Evolutionary conservation across 2,329 filamentous ascomycete genomes (phyloP), one percentile per base, ranked within the genome.

Genomic region (Pseudofabraea citricarpa): DNA sequence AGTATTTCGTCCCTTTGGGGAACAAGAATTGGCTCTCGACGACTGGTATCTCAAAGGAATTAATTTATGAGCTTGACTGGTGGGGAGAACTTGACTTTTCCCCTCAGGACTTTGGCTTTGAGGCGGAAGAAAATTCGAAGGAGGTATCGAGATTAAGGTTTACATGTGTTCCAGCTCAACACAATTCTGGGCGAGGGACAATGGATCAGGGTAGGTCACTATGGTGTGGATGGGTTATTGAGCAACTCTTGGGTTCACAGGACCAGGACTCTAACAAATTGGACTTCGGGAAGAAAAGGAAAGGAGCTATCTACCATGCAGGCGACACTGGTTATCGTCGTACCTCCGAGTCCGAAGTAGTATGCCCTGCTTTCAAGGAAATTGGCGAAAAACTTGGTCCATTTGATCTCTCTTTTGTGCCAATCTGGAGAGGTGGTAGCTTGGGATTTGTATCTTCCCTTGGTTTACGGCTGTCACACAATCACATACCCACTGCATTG

Each of bases 51-150:
- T 50, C 75, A 1, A 84, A 87, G 46, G 43, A 46, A 3, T 27
- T 23, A 10, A 81, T 91, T 41, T 91, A 87, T 0, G 90, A 96
- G 67, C 65, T 95, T 55, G 90, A 96, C 66, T 96, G 90, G 90
- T 96, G 90, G 90, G 83, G 95, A 55, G 81, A 87, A 47, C 74
- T 79, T 9, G 81, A 90, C 33, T 65, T 94, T 16, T 78, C 69
- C 0, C 65, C 94, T 20, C 45, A 52, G 49, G 58, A 42, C 58
- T 49, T 48, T 52, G 58, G 45, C 43, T 49, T 13, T 37, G 40
- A 4, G 43, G 45, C n/a, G 44, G 36, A 13, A 55, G 85, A 94
- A 49, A 72, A 69, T 4, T 87, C 86, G 3, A 79, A 71, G 7
- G 75, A 95, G 36, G 47, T 49, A 9, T 41, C 44, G 19, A 18